Conservation (phyloP, 345 rosid genomes). For the Eucalyptus pauciflora region DNA sequence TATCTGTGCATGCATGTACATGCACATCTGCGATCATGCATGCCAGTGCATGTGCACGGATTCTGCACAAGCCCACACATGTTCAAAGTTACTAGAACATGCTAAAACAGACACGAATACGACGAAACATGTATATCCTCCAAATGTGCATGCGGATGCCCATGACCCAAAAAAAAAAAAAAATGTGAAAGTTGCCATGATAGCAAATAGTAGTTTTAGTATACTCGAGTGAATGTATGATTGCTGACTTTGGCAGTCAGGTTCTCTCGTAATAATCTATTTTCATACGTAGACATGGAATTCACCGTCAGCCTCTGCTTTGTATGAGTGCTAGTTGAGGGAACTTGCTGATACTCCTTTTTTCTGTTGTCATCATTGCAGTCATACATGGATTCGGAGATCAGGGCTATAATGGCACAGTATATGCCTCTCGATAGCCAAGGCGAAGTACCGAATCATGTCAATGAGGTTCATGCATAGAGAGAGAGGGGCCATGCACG, state of each 20-base stretch:
- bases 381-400: conserved; percentile 98
- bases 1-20: not conserved
- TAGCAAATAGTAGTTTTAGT: not conserved
- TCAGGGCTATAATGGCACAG: conserved; percentile 97
- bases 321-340: not conserved
- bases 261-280: not conserved
- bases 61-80: not conserved
- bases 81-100: not conserved
- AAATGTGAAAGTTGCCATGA: not conserved
- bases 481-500: not conserved
- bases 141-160: not conserved
- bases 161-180: not conserved
- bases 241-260: not conserved
- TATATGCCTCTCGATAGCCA: conserved; percentile 97
- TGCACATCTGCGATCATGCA: not conserved
- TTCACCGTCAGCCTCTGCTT: not conserved
- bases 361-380: conserved; percentile 10
- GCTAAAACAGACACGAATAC: not conserved
- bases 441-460: conserved; percentile 52
- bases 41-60: not conserved
- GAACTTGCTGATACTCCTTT: not conserved
- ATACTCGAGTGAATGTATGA: not conserved
- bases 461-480: conserved; percentile 49
- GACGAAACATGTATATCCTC: not conserved
- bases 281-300: not conserved